Conservation (phyloP, 1,284 basidiomycete genomes). For the Mixia osmundae region DNA sequence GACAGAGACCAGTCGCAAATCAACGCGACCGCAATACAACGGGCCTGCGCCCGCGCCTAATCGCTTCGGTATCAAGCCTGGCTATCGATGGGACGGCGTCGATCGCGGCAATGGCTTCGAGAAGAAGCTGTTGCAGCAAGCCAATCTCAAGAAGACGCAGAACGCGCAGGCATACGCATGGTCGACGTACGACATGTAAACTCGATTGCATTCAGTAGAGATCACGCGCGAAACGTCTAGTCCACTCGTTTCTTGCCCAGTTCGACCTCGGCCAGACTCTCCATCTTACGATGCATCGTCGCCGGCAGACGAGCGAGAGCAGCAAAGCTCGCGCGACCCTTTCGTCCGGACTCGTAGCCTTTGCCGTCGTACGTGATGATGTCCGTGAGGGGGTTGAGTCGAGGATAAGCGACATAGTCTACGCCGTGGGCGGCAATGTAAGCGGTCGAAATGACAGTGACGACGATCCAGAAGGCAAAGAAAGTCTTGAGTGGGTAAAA, state of each 20-base stretch:
- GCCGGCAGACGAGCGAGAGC: conserved; percentile 27
- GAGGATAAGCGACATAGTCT: conserved; percentile 84
- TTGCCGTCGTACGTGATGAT: conserved; percentile 67
- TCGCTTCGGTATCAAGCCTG: conserved; percentile 79
- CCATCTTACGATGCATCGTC: conserved; percentile 20
- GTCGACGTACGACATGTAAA: no score
- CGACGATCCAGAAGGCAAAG: conserved; percentile 25
- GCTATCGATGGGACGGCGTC: conserved; percentile 32
- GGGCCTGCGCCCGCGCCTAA: conserved; percentile 80
- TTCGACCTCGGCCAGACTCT: conserved; percentile 21
- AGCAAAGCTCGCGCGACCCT: no score
- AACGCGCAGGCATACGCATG: no score
- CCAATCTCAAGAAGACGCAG: no score
- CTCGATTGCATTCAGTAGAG: no score
- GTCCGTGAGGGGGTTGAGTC: conserved; percentile 58
- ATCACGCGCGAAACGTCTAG: no score
- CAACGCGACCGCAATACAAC: conserved; percentile 46
- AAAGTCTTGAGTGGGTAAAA: conserved; percentile 14
- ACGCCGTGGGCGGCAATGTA: conserved; percentile 59
- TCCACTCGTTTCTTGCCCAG: conserved; percentile 19
- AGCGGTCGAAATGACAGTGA: conserved; percentile 30
- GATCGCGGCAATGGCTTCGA: conserved; percentile 48
- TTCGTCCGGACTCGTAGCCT: conserved; percentile 49
- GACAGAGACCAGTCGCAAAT: conserved; percentile 17
- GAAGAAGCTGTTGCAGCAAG: no score